Conservation (phyloP, 768 basidiomycete genomes). For the Termitomyces sp. region DNA sequence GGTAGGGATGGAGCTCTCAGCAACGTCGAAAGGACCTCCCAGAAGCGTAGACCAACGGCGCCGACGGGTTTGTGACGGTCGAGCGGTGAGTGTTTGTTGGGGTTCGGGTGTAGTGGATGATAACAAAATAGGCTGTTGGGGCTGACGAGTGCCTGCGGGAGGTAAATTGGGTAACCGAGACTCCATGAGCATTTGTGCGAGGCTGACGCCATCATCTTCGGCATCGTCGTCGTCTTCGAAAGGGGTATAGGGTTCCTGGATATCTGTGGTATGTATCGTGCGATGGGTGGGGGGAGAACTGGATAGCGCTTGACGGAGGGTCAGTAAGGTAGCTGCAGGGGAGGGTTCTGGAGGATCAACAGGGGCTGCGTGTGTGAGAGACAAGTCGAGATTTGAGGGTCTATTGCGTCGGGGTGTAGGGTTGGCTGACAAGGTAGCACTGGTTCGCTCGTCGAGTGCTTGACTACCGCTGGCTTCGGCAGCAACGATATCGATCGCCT, state of each 20-base stretch:
- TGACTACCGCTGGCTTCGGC: constrained; percentile 81
- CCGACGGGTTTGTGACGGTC: constrained; percentile 40
- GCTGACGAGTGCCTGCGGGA: constrained; percentile 59
- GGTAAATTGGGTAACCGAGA: constrained; percentile 75
- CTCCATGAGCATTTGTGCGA: constrained; percentile 73
- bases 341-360: constrained; percentile 48
- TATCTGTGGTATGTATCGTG: constrained; percentile 16
- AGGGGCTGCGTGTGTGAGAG: constrained; percentile 33
- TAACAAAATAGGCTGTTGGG: constrained; percentile 69
- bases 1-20: constrained; percentile 16
- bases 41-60: constrained; percentile 75
- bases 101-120: constrained; percentile 41
- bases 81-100: constrained; percentile 35
- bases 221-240: constrained; percentile 56
- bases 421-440: constrained; percentile 41
- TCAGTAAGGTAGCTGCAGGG: constrained; percentile 59
- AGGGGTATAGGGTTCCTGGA: constrained; percentile 34
- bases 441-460: constrained; percentile 81
- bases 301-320: constrained; percentile 60
- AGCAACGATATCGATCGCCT: constrained; percentile 79
- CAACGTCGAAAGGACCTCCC: constrained; percentile 24
- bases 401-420: constrained; percentile 46
- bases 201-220: constrained; percentile 64
- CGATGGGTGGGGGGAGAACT: constrained; percentile 35
- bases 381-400: constrained; percentile 68